Evolutionary conservation across 257 asterid species (phyloP).

Genomic region (Striga asiatica): DNA sequence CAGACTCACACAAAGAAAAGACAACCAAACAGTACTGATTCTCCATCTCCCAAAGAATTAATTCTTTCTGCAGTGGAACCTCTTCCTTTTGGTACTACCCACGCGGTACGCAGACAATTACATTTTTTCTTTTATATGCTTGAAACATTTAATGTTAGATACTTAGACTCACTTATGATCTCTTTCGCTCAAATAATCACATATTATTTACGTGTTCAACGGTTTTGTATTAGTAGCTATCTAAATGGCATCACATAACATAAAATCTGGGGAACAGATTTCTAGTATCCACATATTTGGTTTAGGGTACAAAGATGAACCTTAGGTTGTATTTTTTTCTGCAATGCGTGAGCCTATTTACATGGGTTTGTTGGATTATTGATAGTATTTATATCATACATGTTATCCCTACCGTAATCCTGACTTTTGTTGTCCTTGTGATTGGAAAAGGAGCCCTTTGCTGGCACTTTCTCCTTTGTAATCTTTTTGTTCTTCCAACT

Average conservation of each 20-base stretch:
- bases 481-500: too few relatives aligned
- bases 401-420: not conserved
- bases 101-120: constrained; percentile 45
- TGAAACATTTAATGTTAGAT: too few relatives aligned
- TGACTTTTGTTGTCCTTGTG: too few relatives aligned
- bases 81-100: constrained; percentile 70
- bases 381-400: not conserved
- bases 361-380: not conserved
- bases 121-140: constrained; percentile 4
- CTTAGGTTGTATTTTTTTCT: not conserved
- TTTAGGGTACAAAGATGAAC: constrained; percentile 1
- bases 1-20: constrained; percentile 82
- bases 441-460: too few relatives aligned
- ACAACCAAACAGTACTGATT: constrained; percentile 24
- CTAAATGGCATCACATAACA: too few relatives aligned
- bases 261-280: not conserved
- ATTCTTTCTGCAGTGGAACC: constrained; percentile 50
- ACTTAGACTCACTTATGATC: not conserved
- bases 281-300: not conserved
- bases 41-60: constrained; percentile 32
- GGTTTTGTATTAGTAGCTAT: too few relatives aligned
- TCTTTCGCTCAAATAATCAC: constrained; percentile 5
- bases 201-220: not conserved
- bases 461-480: too few relatives aligned
- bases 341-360: not conserved